These are phyloP conservation scores for Dichomitus squalens DNA, from an alignment of 1,284 basidiomycete genomes.

Conservation along the genomic window DNA sequence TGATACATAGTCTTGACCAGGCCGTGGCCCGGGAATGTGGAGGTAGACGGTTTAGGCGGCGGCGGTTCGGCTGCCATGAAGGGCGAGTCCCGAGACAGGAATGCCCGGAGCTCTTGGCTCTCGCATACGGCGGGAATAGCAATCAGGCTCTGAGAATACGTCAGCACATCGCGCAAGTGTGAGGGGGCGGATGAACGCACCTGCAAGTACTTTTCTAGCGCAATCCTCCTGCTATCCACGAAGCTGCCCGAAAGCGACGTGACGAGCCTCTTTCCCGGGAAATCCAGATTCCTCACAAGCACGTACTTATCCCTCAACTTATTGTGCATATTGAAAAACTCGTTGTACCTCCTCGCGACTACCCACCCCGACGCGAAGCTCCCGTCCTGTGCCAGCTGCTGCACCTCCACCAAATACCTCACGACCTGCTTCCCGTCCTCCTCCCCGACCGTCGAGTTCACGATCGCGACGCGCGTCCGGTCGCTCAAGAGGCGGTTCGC, in stretches of 20 bases:
- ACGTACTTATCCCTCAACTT: slow-evolving; percentile 76
- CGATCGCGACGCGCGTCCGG: slow-evolving; percentile 78
- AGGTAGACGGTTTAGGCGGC: slow-evolving; percentile 36
- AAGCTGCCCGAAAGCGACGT: slow-evolving; percentile 80
- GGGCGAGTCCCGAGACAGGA: slow-evolving; percentile 86
- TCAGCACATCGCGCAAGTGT: background rate
- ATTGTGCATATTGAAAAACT: slow-evolving; percentile 90
- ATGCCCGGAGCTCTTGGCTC: slow-evolving; percentile 80
- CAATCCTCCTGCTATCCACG: slow-evolving; percentile 78
- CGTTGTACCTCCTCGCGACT: slow-evolving; percentile 90
- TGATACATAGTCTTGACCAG: slow-evolving; percentile 86
- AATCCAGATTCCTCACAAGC: slow-evolving; percentile 73
- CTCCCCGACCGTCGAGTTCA: slow-evolving; percentile 75
- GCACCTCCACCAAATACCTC: slow-evolving; percentile 90
- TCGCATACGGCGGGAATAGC: slow-evolving; percentile 78
- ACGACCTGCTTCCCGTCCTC: slow-evolving; percentile 89
- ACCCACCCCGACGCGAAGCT: slow-evolving; percentile 86
- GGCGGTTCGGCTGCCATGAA: slow-evolving; percentile 61
- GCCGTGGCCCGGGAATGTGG: slow-evolving; percentile 65
- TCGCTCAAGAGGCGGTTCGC: slow-evolving; percentile 83
- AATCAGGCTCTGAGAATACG: slow-evolving; percentile 62
- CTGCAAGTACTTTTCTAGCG: slow-evolving; percentile 89
- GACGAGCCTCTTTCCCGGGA: slow-evolving; percentile 91
- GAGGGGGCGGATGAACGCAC: slow-evolving; percentile 42
- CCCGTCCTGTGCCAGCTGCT: slow-evolving; percentile 80